These are phyloP conservation scores for Oryza punctata DNA, from an alignment of 176 grass and related monocot genomes.

Conservation along the genomic window DNA sequence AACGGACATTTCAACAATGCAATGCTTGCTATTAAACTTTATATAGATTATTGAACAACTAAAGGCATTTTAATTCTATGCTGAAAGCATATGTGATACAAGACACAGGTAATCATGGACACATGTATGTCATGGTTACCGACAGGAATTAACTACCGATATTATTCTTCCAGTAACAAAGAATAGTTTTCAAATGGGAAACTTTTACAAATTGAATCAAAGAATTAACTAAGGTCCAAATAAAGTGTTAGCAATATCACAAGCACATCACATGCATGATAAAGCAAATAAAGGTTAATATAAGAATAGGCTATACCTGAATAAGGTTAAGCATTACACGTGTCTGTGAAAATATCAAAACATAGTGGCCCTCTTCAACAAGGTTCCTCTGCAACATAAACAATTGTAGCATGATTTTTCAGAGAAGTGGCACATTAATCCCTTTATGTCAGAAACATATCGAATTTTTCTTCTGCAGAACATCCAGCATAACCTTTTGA, in stretches of 20 bases:
- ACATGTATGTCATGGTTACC: background rate
- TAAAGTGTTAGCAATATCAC: background rate
- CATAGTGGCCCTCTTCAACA: background rate
- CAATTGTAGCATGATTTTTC: constrained; percentile 12
- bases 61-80: background rate
- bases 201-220: background rate
- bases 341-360: background rate
- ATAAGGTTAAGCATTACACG: background rate
- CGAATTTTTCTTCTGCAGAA: background rate
- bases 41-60: background rate
- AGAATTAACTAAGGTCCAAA: background rate
- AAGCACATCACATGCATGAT: background rate
- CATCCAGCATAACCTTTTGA: background rate
- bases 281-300: background rate
- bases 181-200: background rate
- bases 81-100: background rate
- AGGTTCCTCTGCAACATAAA: constrained; percentile 5
- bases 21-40: background rate
- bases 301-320: background rate
- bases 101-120: no score
- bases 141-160: background rate
- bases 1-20: background rate
- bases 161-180: background rate
- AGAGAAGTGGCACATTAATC: background rate
- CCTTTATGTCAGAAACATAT: constrained; percentile 3